Conservation (phyloP, 768 basidiomycete species). For the Albatrellus ellisii region DNA sequence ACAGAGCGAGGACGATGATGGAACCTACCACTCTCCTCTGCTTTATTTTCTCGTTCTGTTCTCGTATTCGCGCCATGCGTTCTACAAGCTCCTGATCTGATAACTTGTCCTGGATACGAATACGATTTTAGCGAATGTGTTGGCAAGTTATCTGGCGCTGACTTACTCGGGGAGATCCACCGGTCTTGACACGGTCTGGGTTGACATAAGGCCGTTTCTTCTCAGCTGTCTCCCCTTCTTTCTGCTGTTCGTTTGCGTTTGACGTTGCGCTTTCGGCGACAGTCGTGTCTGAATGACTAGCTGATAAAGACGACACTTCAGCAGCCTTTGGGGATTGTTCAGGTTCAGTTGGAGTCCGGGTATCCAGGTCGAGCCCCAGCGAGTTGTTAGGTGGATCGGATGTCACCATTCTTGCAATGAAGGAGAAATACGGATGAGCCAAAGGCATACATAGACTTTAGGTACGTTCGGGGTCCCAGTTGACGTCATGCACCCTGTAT, state of each 20-base stretch:
- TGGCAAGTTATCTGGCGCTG: no score
- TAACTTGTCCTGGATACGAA: constrained; percentile 42
- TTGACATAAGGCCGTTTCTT: constrained; percentile 72
- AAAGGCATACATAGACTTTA: neutral
- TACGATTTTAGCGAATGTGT: neutral
- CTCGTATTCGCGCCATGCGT: constrained; percentile 55
- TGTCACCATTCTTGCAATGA: neutral
- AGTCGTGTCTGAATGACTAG: no score
- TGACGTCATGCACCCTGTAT: neutral
- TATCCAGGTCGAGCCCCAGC: no score
- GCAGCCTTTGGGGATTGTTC: no score
- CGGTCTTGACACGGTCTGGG: constrained; percentile 74
- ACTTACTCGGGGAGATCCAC: constrained; percentile 57
- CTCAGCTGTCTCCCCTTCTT: constrained; percentile 22
- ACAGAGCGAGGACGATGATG: neutral
- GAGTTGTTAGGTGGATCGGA: no score
- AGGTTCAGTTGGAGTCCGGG: no score
- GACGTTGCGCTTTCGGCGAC: no score
- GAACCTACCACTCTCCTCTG: constrained; percentile 44
- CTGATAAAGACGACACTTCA: no score
- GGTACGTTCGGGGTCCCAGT: neutral
- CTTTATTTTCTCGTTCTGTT: constrained; percentile 69
- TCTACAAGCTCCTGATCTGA: constrained; percentile 54
- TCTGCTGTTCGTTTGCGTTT: no score
- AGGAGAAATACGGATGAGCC: neutral